Percentiles rank a stretch among this genome's conserved stretches.
Evolutionary conservation across 345 rosid species (phyloP).

Genomic region (Eucalyptus cloeziana): DNA sequence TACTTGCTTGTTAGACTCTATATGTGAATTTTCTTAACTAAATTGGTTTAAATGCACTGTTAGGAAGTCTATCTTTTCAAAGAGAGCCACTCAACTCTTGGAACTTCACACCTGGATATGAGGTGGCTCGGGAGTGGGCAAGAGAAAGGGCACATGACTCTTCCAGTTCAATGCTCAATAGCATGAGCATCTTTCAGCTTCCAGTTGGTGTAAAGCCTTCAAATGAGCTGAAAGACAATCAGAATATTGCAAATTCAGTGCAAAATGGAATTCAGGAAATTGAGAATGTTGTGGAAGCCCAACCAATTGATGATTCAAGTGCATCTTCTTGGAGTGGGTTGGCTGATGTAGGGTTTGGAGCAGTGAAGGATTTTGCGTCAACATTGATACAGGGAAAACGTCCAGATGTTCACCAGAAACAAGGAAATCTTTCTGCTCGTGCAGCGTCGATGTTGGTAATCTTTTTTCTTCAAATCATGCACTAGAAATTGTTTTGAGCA

Average conservation of each 20-base stretch:
- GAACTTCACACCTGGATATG: constrained; percentile 61
- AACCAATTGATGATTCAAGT: constrained; percentile 14
- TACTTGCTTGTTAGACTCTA: not conserved
- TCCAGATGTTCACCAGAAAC: constrained; percentile 48
- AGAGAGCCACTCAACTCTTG: constrained; percentile 53
- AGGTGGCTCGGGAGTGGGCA: constrained; percentile 58
- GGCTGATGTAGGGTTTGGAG: constrained; percentile 34
- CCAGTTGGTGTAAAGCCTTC: constrained; percentile 82
- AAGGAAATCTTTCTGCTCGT: constrained; percentile 72
- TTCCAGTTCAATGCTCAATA: constrained; percentile 34
- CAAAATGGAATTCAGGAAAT: constrained; percentile 12
- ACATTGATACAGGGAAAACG: constrained; percentile 37
- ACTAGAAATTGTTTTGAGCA: not conserved
- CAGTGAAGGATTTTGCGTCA: constrained; percentile 51
- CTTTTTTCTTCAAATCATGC: not conserved
- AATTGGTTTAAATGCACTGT: not conserved
- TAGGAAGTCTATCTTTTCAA: constrained; percentile 51
- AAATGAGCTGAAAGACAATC: constrained; percentile 24
- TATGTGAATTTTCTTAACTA: not conserved
- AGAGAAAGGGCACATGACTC: constrained; percentile 45
- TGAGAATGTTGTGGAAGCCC: constrained; percentile 27
- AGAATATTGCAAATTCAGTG: constrained; percentile 1
- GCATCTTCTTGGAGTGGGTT: constrained; percentile 23
- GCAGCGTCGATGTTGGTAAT: constrained; percentile 97
- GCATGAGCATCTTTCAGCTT: constrained; percentile 51